A percentile compares a stretch with the other conserved stretches of the same genome.
Evolutionary conservation across 2,329 filamentous ascomycete species (phyloP).

Genomic region (Verticillium nubilum): DNA sequence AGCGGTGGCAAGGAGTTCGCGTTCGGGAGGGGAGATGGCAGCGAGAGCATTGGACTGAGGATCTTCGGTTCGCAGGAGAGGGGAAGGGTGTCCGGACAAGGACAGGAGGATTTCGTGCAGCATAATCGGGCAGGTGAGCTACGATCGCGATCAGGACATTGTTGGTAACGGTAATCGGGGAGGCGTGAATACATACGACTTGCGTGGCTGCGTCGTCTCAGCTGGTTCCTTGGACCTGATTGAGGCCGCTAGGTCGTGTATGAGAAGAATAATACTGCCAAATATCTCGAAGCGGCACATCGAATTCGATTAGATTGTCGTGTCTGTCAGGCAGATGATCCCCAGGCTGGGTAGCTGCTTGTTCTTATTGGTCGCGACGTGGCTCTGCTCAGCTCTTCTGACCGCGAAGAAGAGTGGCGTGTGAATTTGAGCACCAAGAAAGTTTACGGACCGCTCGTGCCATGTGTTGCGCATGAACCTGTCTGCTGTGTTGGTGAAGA

Average conservation of each 20-base stretch:
- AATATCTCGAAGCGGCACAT: constrained; percentile 53
- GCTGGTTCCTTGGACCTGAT: constrained; percentile 27
- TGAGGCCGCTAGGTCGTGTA: constrained; percentile 36
- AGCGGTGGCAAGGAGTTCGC: constrained; percentile 71
- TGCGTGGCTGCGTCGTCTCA: constrained; percentile 5
- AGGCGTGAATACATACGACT: constrained; percentile 4
- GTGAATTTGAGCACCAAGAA: not conserved
- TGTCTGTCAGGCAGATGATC: not conserved
- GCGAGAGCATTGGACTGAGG: constrained; percentile 39
- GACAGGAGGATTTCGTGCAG: constrained; percentile 98
- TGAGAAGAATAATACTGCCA: constrained; percentile 41
- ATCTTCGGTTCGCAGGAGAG: constrained; percentile 61
- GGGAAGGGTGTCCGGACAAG: constrained; percentile 88
- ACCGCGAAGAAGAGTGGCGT: not conserved
- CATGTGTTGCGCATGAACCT: not conserved
- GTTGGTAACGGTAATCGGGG: not conserved
- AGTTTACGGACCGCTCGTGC: not conserved
- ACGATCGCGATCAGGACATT: constrained; percentile 1
- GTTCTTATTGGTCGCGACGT: no score
- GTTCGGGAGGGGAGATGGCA: constrained; percentile 70
- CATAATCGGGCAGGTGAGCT: constrained; percentile 47
- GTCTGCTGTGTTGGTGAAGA: not conserved
- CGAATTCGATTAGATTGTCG: constrained; percentile 1
- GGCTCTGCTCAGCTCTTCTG: not conserved
- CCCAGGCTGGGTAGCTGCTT: no score